Conservation (phyloP, 2,329 filamentous ascomycete species). For the Rhynchosporium graminicola region DNA sequence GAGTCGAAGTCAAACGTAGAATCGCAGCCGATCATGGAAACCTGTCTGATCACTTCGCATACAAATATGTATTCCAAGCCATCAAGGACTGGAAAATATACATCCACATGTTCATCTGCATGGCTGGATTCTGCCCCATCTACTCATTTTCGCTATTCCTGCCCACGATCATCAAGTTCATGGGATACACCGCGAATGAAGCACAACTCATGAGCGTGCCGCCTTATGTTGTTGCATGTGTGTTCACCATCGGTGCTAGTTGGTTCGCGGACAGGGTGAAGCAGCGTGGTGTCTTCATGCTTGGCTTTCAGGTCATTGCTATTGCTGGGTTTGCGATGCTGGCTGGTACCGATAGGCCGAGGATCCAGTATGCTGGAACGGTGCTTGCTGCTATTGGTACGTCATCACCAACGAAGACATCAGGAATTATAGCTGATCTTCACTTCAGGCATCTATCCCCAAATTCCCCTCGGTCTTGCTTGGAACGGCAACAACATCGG, state of each 20-base stretch:
- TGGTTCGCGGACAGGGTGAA: conserved; percentile 56
- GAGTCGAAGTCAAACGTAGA: conserved; percentile 29
- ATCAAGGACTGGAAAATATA: conserved; percentile 51
- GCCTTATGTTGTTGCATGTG: conserved; percentile 65
- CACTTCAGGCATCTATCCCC: conserved; percentile 46
- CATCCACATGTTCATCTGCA: conserved; percentile 27
- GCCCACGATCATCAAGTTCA: conserved; percentile 45
- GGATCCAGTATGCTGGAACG: conserved; percentile 44
- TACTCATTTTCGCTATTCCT: conserved; percentile 41
- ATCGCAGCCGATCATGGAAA: conserved; percentile 27
- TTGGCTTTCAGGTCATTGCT: conserved; percentile 52
- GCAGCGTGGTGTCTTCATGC: conserved; percentile 50
- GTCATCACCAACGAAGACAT: neutral
- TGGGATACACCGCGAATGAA: conserved; percentile 53
- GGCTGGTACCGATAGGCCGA: conserved; percentile 14
- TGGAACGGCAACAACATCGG: conserved; percentile 60
- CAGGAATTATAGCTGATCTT: neutral
- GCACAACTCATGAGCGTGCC: conserved; percentile 49
- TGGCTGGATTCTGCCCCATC: conserved; percentile 27
- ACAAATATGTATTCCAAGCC: conserved; percentile 43
- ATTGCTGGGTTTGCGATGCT: conserved; percentile 28
- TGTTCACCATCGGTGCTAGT: conserved; percentile 54
- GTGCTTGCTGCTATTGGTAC: conserved; percentile 43
- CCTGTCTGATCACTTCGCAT: conserved; percentile 34
- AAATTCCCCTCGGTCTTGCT: conserved; percentile 48